Conservation (phyloP, 495 filamentous ascomycete species). For the Penicillium argentinense region DNA sequence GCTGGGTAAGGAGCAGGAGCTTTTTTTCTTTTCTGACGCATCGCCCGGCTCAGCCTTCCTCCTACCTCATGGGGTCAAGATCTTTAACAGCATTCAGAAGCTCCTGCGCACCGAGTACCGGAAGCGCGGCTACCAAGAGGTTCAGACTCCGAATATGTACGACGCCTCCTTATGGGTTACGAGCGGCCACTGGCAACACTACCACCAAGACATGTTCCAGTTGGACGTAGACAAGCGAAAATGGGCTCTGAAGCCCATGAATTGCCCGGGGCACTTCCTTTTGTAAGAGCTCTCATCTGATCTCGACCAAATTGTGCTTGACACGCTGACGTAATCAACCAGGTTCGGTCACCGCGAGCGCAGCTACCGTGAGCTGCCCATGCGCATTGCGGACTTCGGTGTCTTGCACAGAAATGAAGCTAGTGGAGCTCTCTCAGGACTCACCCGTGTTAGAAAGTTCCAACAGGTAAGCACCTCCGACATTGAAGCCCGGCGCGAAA, state of each 20-base stretch:
- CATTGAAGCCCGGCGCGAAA: background rate
- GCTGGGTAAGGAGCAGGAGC: conserved; percentile 90
- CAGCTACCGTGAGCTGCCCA: conserved; percentile 84
- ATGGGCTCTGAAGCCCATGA: conserved; percentile 89
- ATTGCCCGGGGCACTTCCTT: conserved; percentile 68
- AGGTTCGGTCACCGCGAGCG: conserved; percentile 76
- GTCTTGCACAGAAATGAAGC: conserved; percentile 94
- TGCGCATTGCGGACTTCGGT: conserved; percentile 92
- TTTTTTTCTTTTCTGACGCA: conserved; percentile 93
- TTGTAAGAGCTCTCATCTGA: too few relatives aligned
- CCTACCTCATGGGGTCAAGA: conserved; percentile 86
- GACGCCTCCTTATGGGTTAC: conserved; percentile 88
- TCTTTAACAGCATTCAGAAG: conserved; percentile 82
- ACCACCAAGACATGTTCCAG: conserved; percentile 96
- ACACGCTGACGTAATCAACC: too few relatives aligned
- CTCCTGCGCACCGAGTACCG: conserved; percentile 87
- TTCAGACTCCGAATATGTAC: conserved; percentile 95
- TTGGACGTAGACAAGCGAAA: conserved; percentile 87
- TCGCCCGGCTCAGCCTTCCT: conserved; percentile 94
- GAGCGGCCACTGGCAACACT: conserved; percentile 93
- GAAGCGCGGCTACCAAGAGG: conserved; percentile 91
- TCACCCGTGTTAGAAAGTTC: conserved; percentile 90
- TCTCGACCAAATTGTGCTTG: too few relatives aligned
- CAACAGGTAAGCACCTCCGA: conserved; percentile 58
- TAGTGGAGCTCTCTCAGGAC: conserved; percentile 83